Evolutionary conservation across 1,284 basidiomycete genomes (phyloP).

Genomic region (Xanthoconium separans): DNA sequence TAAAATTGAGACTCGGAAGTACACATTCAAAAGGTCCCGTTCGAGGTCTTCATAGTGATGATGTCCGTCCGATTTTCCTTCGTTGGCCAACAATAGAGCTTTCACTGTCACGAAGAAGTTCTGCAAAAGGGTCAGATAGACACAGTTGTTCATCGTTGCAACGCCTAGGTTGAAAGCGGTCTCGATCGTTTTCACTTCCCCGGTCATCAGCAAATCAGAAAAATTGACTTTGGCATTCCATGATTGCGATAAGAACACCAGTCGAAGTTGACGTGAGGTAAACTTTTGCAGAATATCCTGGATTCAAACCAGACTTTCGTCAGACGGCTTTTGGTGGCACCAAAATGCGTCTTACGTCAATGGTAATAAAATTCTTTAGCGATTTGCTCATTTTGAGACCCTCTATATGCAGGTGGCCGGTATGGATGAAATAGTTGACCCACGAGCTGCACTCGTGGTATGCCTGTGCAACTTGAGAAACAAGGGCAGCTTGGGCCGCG

Average conservation of each 20-base stretch:
- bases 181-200: constrained; percentile 89
- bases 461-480: constrained; percentile 51
- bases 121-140: constrained; percentile 42
- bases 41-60: constrained; percentile 69
- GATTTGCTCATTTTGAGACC: constrained; percentile 99
- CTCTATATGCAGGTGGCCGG: constrained; percentile 98
- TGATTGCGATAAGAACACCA: constrained; percentile 89
- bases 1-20: constrained; percentile 23
- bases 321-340: neutral
- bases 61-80: constrained; percentile 51
- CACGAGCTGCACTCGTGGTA: constrained; percentile 92
- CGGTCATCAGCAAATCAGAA: constrained; percentile 85
- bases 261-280: constrained; percentile 87
- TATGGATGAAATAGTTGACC: constrained; percentile 99
- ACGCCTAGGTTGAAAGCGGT: constrained; percentile 77
- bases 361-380: constrained; percentile 98
- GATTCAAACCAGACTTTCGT: neutral
- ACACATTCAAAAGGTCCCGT: constrained; percentile 65
- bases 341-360: constrained; percentile 67
- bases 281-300: constrained; percentile 87
- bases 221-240: constrained; percentile 97
- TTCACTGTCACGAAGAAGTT: constrained; percentile 94
- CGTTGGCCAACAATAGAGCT: constrained; percentile 65
- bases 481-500: constrained; percentile 2
- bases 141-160: neutral